Percentiles rank a stretch among this genome's conserved stretches.
Evolutionary conservation across 176 grass and related monocot genomes (phyloP).

Genomic region (Olyra latifolia): DNA sequence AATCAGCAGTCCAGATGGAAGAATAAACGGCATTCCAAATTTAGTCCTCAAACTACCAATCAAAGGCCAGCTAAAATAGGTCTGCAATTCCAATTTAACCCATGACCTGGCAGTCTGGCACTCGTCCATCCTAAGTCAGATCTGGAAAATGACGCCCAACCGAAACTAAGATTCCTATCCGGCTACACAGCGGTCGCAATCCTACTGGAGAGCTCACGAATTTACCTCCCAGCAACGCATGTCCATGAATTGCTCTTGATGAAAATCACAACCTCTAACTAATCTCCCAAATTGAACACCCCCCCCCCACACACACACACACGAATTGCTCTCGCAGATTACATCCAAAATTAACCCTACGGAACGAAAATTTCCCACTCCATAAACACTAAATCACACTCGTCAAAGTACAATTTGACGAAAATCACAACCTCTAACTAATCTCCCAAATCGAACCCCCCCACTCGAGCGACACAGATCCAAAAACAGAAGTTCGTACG

Average conservation of each 20-base stretch:
- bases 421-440: neutral
- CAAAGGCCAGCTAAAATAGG: neutral
- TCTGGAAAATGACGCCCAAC: conserved; percentile 13
- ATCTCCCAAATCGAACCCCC: conserved; percentile 7
- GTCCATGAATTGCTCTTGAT: neutral
- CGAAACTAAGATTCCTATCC: neutral
- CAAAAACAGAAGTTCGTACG: neutral
- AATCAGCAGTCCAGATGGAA: neutral
- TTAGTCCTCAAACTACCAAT: neutral
- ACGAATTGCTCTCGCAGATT: too few species aligned
- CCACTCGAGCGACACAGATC: neutral
- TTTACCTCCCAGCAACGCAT: neutral
- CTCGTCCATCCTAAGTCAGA: neutral
- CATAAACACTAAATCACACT: neutral
- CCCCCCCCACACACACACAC: too few species aligned
- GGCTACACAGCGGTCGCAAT: neutral
- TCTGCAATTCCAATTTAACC: neutral
- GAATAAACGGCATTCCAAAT: conserved; percentile 1
- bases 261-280: too few species aligned
- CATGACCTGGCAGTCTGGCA: neutral
- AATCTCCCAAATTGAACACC: too few species aligned
- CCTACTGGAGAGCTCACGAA: neutral
- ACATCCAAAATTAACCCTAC: conserved; percentile 3
- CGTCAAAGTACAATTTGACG: neutral
- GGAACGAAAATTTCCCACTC: neutral